Conservation (phyloP, 495 filamentous ascomycete genomes). For the Cladorrhinum samala region DNA sequence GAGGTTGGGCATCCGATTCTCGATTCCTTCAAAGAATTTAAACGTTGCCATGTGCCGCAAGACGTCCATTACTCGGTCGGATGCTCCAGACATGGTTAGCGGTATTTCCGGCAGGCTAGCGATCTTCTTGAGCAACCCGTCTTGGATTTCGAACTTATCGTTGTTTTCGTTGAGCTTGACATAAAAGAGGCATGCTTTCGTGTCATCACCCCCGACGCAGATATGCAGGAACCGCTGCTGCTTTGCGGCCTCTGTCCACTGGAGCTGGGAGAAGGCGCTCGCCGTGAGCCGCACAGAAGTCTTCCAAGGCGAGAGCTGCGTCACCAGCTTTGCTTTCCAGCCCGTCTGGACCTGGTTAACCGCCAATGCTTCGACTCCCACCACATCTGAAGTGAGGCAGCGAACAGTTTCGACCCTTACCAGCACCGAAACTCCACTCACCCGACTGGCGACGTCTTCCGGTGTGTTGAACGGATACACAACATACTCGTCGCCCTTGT, state of each 20-base stretch:
- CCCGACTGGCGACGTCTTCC: too few species aligned
- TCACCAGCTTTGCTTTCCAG: too few species aligned
- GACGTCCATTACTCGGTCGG: neutral
- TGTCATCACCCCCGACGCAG: neutral
- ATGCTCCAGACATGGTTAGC: neutral
- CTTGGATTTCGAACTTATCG: neutral
- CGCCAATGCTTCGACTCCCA: too few species aligned
- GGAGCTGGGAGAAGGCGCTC: too few species aligned
- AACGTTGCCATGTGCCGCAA: neutral
- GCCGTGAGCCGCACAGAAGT: too few species aligned
- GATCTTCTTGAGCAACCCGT: neutral
- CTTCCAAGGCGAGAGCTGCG: too few species aligned
- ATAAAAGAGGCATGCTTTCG: neutral
- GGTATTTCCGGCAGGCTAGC: neutral
- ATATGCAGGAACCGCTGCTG: neutral
- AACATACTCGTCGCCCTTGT: too few species aligned
- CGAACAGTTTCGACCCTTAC: too few species aligned
- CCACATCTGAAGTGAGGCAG: too few species aligned
- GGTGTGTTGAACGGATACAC: too few species aligned
- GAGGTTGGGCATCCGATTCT: conserved; percentile 1
- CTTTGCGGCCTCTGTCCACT: neutral
- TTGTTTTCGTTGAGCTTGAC: neutral
- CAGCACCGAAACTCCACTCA: too few species aligned
- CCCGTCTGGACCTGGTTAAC: too few species aligned
- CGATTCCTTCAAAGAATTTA: conserved; percentile 3